Base-by-base conservation (phyloP, 495 filamentous ascomycete species). In the Penicillium diatomitis region DNA sequence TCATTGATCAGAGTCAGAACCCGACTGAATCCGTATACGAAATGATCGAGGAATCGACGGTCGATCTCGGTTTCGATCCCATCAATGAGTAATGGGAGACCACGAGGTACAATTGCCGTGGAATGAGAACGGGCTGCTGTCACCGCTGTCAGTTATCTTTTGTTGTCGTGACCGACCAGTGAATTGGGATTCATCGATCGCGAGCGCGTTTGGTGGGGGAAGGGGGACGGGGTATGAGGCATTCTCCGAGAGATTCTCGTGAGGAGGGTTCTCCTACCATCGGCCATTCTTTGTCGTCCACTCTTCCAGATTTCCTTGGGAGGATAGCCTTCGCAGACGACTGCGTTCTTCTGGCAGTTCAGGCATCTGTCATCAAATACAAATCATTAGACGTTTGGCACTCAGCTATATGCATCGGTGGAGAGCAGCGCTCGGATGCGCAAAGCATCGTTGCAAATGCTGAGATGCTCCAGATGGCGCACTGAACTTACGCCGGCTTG, bases 261-360 rank as follows among this genome's bases (percentile, higher is more conserved):
- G 28, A 4, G 11, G 11, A 31, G 20, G 34, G 50, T 52, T 28
- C n/a, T 8, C 70, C 54, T 76, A 90, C 85, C 84, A 76, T 87
- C 80, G 66, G 86, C 83, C 36, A 78, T 71, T 56, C 77, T 85
- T 64, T 90, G 85, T 62, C 78, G 85, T 29, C 88, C 87, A 58
- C 84, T 87, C 62, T 82, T 86, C 90, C 90, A 96, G 41, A 88
- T 77, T 45, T 86, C 84, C 62, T 86, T 88, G 44, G 88, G 84
- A n/a, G 85, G 87, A 61, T 95, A 96, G 9, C 90, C 90, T 69
- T 96, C 90, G 59, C 90, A 96, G 8, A 88, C 80, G 39, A 95
- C 86, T 27, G 88, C 86, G 65, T 95, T 96, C 71, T 95, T 95
- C 71, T 91, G 83, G 61, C 90, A 96, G 61, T 92, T 91, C 53